Conservation (phyloP, 441 rosid genomes). For the Omphalea diandra region DNA sequence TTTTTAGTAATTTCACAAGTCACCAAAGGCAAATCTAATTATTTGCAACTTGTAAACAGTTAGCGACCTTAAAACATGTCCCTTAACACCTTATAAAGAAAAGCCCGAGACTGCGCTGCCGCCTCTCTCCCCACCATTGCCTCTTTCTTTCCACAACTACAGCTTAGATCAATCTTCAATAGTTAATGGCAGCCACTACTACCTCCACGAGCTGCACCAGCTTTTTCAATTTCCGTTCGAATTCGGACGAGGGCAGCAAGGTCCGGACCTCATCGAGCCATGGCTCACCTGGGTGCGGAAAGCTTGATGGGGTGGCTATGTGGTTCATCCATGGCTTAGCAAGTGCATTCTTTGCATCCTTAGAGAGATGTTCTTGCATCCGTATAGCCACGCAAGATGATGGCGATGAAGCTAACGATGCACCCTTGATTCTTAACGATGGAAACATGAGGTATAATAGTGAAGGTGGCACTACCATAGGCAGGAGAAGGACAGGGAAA, state of each 20-base stretch:
- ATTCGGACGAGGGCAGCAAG: slow-evolving; percentile 30
- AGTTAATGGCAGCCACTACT: slow-evolving; percentile 44
- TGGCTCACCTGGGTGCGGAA: slow-evolving; percentile 41
- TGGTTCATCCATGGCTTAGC: slow-evolving; percentile 62
- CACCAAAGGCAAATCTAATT: slow-evolving; percentile 4
- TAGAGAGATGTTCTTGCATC: slow-evolving; percentile 66
- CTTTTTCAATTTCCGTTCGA: slow-evolving; percentile 42
- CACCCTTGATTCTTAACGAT: slow-evolving; percentile 51
- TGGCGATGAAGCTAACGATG: slow-evolving; percentile 51
- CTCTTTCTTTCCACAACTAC: neutral
- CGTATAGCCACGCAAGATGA: slow-evolving; percentile 58
- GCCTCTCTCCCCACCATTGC: neutral
- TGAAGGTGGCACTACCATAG: slow-evolving; percentile 20
- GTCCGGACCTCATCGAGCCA: slow-evolving; percentile 34
- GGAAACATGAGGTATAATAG: slow-evolving; percentile 40
- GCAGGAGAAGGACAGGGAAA: slow-evolving; percentile 40
- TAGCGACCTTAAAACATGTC: too few relatives aligned
- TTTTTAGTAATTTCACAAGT: slow-evolving; percentile 9
- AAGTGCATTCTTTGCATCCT: slow-evolving; percentile 54
- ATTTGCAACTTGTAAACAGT: neutral
- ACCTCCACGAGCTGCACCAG: slow-evolving; percentile 36
- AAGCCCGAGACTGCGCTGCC: slow-evolving; percentile 1
- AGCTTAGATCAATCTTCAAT: slow-evolving; percentile 9
- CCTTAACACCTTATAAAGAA: slow-evolving; percentile 1
- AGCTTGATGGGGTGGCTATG: slow-evolving; percentile 62